These are phyloP conservation scores for Adansonia gregorii DNA, from an alignment of 441 rosid species.

Conservation along the genomic window DNA sequence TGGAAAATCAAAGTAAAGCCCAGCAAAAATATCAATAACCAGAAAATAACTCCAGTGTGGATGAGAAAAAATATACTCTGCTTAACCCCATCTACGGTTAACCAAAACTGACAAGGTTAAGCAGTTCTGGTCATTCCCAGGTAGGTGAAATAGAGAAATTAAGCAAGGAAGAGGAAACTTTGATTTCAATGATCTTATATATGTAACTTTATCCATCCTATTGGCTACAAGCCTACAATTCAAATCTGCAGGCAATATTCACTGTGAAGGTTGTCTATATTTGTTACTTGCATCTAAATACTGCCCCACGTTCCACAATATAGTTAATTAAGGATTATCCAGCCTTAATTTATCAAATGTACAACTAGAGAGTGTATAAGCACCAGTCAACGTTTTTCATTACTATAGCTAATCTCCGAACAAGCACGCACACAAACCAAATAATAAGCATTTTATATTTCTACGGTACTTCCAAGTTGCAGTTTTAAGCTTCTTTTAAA, in stretches of 20 bases:
- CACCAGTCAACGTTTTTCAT: not conserved
- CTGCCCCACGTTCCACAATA: not conserved
- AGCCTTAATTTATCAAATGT: not conserved
- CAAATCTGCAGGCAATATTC: not conserved
- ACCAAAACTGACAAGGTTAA: not conserved
- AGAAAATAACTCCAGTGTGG: not conserved
- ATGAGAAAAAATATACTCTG: not conserved
- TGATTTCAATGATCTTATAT: not conserved
- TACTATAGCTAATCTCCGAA: not conserved
- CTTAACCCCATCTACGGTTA: not conserved
- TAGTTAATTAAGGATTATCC: slow-evolving; percentile 8
- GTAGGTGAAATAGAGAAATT: not conserved
- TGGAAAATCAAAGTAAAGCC: slow-evolving; percentile 20
- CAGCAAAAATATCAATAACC: slow-evolving; percentile 5
- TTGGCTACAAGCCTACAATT: not conserved
- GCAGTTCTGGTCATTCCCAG: not conserved
- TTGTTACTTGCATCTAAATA: not conserved
- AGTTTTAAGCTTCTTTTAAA: not conserved
- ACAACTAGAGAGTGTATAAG: not conserved
- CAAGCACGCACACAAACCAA: not conserved
- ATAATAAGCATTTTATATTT: not conserved
- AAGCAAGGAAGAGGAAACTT: not conserved
- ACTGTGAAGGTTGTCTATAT: not conserved
- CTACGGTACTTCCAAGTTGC: not conserved
- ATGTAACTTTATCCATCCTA: not conserved